phyloP scores from a whole-genome alignment of 306 rosid genomes.

The Vicia villosa region DNA sequence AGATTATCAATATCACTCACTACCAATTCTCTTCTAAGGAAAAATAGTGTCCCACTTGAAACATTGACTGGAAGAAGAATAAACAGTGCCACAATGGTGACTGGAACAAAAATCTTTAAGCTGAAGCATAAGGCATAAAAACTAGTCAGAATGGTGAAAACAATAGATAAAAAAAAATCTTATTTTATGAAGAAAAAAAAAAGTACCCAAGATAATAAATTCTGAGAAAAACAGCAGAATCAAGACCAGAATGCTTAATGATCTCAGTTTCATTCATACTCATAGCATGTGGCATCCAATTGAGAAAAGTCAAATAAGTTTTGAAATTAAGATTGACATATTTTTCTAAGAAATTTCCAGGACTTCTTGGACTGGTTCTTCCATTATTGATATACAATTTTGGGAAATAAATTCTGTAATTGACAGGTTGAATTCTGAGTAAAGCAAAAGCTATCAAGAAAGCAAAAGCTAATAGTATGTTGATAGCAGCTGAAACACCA shows the following conservation, averaged over 20 bases:
- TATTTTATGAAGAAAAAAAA: too few relatives aligned
- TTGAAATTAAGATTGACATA: slow-evolving; percentile 78
- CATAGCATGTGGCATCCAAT: slow-evolving; percentile 96
- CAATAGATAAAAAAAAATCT: too few relatives aligned
- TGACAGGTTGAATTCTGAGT: slow-evolving; percentile 83
- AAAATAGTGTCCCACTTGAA: slow-evolving; percentile 78
- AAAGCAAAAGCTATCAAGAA: slow-evolving; percentile 88
- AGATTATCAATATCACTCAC: slow-evolving; percentile 89
- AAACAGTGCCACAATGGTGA: slow-evolving; percentile 76
- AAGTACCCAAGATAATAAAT: slow-evolving; percentile 89
- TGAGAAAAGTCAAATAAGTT: slow-evolving; percentile 81
- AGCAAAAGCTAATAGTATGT: slow-evolving; percentile 71
- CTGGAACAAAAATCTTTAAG: slow-evolving; percentile 81
- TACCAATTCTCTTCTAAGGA: slow-evolving; percentile 82
- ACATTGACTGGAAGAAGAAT: slow-evolving; percentile 91
- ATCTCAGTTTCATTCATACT: slow-evolving; percentile 82
- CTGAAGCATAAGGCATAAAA: slow-evolving; percentile 44
- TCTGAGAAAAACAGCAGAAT: slow-evolving; percentile 95
- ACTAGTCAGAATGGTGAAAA: slow-evolving; percentile 3
- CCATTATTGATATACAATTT: slow-evolving; percentile 79
- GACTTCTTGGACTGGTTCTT: slow-evolving; percentile 66
- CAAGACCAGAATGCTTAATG: slow-evolving; percentile 88
- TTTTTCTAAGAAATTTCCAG: slow-evolving; percentile 70
- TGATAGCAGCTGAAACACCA: slow-evolving; percentile 87
- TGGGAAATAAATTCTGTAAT: slow-evolving; percentile 91